Evolutionary conservation across 148 eudicot genomes (phyloP), one percentile per base, ranked within the genome.

Genomic region (Amaranthus hypochondriacus): DNA sequence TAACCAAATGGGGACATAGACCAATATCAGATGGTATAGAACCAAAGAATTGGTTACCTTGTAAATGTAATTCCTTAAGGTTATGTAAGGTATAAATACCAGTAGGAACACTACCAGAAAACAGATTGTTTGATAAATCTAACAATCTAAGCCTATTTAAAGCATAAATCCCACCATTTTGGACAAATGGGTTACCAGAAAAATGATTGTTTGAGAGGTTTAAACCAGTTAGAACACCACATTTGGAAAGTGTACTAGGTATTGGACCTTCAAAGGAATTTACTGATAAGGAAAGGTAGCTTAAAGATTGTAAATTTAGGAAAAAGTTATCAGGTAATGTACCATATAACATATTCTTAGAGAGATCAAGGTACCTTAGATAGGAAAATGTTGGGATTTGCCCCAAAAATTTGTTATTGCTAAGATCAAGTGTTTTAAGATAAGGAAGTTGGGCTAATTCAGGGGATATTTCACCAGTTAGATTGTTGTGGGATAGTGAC

Each of bases 41-140:
- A 43, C 92, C 99, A 0, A 96, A 86, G 51, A 96, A 96, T 12
- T 74, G 96, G 60, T 96, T 96, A 48, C 87, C 86, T 69, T 81
- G 86, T 28, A 95, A 68, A 75, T 82, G 56, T 3, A 92, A 71
- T 76, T 87, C 85, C 72, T 95, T 90, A 52, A 95, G 73, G 79
- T 83, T 83, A 82, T 90, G 96, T 63, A 92, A 48, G 4, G 47
- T 58, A 9, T 83, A 73, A 10, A 89, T 69, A 6, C 99, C 99
- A 56, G 2, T 61, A 0, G 92, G 90, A 10, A 92, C 48, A 48
- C 77, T 47, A 11, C 99, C 99, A 1, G 94, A 83, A 0, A 95
- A 56, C 21, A 6, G 48, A 67, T 95, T 95, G 56, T 64, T 78
- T 0, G 99, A 96, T 55, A 96, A 84, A 82, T 96, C 99, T 72